Evolutionary conservation across 2,329 filamentous ascomycete species (phyloP).

Genomic region (Colletotrichum orbiculare): DNA sequence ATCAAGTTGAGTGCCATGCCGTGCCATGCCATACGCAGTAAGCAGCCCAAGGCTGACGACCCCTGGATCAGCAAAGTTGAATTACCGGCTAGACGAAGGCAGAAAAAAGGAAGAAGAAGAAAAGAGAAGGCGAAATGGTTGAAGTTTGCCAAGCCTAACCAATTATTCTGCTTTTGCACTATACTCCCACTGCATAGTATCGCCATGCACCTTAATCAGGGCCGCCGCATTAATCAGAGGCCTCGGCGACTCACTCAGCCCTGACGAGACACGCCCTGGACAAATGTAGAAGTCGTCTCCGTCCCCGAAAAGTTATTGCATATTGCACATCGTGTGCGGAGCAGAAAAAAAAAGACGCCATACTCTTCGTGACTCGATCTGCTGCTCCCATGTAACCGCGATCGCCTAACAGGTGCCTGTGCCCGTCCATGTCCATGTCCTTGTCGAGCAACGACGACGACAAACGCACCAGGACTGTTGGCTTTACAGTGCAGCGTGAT

Average conservation of each 20-base stretch:
- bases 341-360: constrained; percentile 15
- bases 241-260: background rate
- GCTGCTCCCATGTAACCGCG: constrained; percentile 20
- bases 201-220: too few species aligned
- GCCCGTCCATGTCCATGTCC: constrained; percentile 4
- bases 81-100: too few species aligned
- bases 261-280: background rate
- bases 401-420: constrained; percentile 7
- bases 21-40: too few species aligned
- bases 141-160: too few species aligned
- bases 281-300: constrained; percentile 23
- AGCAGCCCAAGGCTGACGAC: too few species aligned
- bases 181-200: too few species aligned
- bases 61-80: too few species aligned
- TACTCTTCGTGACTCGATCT: constrained; percentile 25
- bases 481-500: background rate
- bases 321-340: constrained; percentile 25
- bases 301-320: background rate
- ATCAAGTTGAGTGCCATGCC: too few species aligned
- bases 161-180: too few species aligned
- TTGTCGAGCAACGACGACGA: background rate
- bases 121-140: too few species aligned
- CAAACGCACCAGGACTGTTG: too few species aligned
- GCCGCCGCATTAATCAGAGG: background rate
- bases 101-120: too few species aligned